Conservation (phyloP, 371 early-diverging fungal genomes). For the Mortierella sp. region DNA sequence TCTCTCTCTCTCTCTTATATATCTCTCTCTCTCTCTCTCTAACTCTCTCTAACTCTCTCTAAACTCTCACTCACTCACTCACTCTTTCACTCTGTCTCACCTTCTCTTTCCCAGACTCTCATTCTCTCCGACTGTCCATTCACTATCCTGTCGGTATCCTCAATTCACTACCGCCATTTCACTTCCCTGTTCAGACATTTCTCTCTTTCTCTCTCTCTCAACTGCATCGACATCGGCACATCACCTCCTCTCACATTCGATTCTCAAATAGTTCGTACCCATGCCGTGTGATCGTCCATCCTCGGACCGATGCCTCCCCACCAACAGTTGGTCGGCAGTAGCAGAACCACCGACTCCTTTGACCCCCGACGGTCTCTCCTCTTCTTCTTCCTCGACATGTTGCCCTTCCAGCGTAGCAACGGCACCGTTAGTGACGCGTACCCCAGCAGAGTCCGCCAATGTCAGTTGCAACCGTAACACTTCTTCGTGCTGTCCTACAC, state of each 20-base stretch:
- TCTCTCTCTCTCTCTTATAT: not conserved
- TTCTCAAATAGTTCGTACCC: no score
- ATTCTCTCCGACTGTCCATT: conserved; percentile 36
- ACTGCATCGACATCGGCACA: conserved; percentile 43
- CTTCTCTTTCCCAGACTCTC: no score
- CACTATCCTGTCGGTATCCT: conserved; percentile 54
- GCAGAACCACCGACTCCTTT: not conserved
- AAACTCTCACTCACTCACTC: conserved; percentile 61
- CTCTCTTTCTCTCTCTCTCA: conserved; percentile 54
- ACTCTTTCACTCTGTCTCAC: not conserved
- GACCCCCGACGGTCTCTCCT: no score
- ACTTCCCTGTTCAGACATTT: conserved; percentile 40
- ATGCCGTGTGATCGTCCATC: no score
- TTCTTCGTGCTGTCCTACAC: not conserved
- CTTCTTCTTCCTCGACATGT: not conserved
- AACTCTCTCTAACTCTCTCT: not conserved
- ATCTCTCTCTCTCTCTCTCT: not conserved
- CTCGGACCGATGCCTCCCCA: no score
- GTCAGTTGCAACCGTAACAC: not conserved
- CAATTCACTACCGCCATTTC: conserved; percentile 30
- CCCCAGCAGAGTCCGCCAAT: not conserved
- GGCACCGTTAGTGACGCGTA: no score
- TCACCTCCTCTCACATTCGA: conserved; percentile 29
- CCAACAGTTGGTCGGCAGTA: no score
- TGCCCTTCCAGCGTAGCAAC: not conserved